Base-by-base conservation (phyloP, 139 green algal species). In the Gonium pectorale region DNA sequence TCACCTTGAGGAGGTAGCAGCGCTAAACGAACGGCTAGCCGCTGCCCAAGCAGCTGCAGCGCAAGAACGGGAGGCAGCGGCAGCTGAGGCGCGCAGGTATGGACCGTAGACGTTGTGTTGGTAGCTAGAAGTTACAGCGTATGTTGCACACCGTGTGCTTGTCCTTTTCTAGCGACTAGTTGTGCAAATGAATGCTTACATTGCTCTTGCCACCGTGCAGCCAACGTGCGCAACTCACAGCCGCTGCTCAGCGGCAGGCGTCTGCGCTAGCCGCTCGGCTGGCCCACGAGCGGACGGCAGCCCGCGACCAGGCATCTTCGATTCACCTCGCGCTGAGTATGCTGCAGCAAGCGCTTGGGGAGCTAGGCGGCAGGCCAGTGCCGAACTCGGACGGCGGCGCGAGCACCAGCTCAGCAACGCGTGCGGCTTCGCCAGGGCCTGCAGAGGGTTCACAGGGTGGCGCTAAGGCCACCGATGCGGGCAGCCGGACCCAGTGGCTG, bases 1-100 rank as follows among this genome's bases (percentile, higher is more conserved):
- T 40, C 87, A 90, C 81, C 52, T 54, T 35, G 64, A 24, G 6
- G 60, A 88, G 72, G 49, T 84, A 35, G 44, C 79, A 46, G 79
- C 40, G 64, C 79, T 85, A 49, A 35, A 67, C n/a, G 29, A 67
- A 64, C 79, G 24, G 21, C 37, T 85, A 35, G 64, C 46, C 11
- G 79, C 33, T 26, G 64, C 67, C 0, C 13, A 35, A 29, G 79
- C 46, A 35, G 64, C 35, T 17, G 64, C 49, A 5, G 27, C 41
- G 44, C 49, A 5, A 2, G 79, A 85, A 51, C 35, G 37, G 33
- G 13, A 9, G 33, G 43, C 62, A 3, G 0, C 43, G 64, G 49
- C 44, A 33, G 79, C 27, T 27, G 79, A 77, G 46, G 79, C 79
- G 29, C 62, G 44, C 4, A 72, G 59, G 75, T 82, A 31, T 11